Evolutionary conservation across 345 rosid species (phyloP).

Genomic region (Bruguiera sexangula): DNA sequence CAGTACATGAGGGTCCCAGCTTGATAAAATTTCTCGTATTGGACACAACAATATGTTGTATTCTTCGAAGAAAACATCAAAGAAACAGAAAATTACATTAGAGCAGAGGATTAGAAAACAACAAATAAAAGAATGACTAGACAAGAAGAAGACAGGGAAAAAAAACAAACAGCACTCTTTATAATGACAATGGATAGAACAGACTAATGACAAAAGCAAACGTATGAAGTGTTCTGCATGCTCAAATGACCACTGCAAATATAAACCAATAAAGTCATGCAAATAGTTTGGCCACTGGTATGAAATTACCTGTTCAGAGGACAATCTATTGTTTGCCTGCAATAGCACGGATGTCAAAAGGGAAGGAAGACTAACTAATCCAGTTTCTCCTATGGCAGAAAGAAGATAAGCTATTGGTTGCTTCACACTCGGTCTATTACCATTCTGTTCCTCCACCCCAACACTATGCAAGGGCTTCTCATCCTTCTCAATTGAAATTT

Average conservation of each 20-base stretch:
- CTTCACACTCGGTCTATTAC: slow-evolving; percentile 32
- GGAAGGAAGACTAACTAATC: slow-evolving; percentile 74
- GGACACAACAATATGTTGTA: background rate
- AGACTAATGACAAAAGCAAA: too few relatives aligned
- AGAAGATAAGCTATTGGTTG: slow-evolving; percentile 48
- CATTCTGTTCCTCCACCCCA: slow-evolving; percentile 25
- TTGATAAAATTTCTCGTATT: background rate
- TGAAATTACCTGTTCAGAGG: slow-evolving; percentile 57
- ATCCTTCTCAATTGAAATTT: slow-evolving; percentile 31
- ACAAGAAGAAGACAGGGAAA: background rate
- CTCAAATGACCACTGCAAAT: slow-evolving; percentile 1
- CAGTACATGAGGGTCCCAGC: too few relatives aligned
- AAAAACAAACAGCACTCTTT: too few relatives aligned
- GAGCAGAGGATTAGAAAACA: background rate
- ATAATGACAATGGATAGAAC: background rate
- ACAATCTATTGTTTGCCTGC: slow-evolving; percentile 63
- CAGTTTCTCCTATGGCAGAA: slow-evolving; percentile 70
- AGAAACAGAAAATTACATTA: background rate
- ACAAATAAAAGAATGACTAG: background rate
- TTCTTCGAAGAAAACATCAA: background rate
- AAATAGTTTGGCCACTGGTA: background rate
- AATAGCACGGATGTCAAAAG: slow-evolving; percentile 66
- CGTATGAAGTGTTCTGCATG: background rate
- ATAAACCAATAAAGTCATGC: background rate
- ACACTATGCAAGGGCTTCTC: slow-evolving; percentile 22